These are phyloP conservation scores for Chaetomium strumarium DNA, from an alignment of 2,329 filamentous ascomycete genomes.

Conservation along the genomic window DNA sequence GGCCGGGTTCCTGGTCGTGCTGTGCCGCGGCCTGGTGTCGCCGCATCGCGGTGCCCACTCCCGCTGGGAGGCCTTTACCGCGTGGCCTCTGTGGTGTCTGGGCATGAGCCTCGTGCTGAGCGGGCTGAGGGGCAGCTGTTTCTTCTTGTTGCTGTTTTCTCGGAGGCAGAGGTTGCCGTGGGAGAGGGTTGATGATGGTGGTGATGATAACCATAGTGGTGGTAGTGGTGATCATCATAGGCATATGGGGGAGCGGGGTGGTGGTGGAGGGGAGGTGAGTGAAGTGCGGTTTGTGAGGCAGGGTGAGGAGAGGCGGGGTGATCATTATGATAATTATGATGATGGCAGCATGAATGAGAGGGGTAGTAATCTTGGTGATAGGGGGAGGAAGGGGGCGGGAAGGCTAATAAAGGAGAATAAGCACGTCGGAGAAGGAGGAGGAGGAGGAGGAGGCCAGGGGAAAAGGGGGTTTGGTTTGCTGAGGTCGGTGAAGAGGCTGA, in stretches of 20 bases:
- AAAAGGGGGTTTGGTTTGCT: conserved; percentile 22
- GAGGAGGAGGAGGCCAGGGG: not conserved
- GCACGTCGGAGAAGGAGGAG: too few relatives aligned
- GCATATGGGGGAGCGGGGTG: not conserved
- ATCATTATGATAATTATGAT: not conserved
- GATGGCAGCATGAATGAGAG: not conserved
- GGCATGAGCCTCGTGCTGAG: conserved; percentile 39
- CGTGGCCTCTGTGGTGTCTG: conserved; percentile 42
- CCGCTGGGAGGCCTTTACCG: conserved; percentile 37
- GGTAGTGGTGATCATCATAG: conserved; percentile 3
- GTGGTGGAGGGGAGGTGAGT: too few relatives aligned
- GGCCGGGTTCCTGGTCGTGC: conserved; percentile 35
- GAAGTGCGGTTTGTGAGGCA: too few relatives aligned
- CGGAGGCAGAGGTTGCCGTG: conserved; percentile 42
- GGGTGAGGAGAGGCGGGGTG: not conserved
- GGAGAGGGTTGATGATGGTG: conserved; percentile 44
- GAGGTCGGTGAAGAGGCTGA: conserved; percentile 33
- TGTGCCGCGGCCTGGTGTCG: conserved; percentile 34
- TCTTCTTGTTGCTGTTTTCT: conserved; percentile 42
- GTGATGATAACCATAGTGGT: too few relatives aligned
- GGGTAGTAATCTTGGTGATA: not conserved
- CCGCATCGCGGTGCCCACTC: conserved; percentile 35
- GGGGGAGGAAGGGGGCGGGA: not conserved
- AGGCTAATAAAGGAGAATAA: conserved; percentile 12
- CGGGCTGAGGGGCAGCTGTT: conserved; percentile 42